Percentiles rank a stretch among this genome's conserved stretches.
Conservation (phyloP, 208 protist species). For the Naegleria fowleri region DNA sequence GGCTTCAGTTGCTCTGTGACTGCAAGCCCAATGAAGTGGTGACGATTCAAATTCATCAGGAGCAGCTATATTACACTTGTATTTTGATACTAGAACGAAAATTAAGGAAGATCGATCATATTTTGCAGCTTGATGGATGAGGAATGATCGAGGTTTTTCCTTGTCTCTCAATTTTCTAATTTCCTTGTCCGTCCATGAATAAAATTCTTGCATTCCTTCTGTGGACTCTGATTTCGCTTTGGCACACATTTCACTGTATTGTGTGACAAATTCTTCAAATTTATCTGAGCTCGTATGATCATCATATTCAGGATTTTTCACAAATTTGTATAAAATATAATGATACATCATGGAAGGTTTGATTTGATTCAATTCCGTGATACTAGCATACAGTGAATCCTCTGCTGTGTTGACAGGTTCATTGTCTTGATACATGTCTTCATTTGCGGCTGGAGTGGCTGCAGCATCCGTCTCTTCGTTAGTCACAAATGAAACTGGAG, state of each 20-base stretch:
- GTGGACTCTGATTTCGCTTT: not conserved
- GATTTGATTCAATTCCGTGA: not conserved
- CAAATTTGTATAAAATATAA: not conserved
- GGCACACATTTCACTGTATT: not conserved
- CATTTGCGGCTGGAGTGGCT: too few species aligned
- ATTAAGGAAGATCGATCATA: not conserved
- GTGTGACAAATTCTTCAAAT: not conserved
- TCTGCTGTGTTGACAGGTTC: too few species aligned
- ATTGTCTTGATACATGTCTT: too few species aligned
- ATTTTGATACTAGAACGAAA: not conserved
- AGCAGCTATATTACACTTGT: not conserved
- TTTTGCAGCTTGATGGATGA: not conserved
- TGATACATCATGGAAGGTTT: not conserved
- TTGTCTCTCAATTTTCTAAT: not conserved
- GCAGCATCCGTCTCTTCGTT: too few species aligned
- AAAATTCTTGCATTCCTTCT: not conserved
- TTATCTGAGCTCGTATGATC: not conserved
- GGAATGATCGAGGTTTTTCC: not conserved
- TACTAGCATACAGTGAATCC: too few species aligned
- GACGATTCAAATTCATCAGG: not conserved
- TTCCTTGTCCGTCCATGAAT: not conserved
- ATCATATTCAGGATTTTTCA: not conserved
- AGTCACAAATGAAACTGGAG: too few species aligned
- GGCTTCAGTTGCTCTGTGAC: not conserved
- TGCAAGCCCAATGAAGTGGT: slow-evolving; percentile 7